Evolutionary conservation across 208 protist genomes (phyloP), one percentile per base, ranked within the genome.

Genomic region (Trypanosoma vivax): DNA sequence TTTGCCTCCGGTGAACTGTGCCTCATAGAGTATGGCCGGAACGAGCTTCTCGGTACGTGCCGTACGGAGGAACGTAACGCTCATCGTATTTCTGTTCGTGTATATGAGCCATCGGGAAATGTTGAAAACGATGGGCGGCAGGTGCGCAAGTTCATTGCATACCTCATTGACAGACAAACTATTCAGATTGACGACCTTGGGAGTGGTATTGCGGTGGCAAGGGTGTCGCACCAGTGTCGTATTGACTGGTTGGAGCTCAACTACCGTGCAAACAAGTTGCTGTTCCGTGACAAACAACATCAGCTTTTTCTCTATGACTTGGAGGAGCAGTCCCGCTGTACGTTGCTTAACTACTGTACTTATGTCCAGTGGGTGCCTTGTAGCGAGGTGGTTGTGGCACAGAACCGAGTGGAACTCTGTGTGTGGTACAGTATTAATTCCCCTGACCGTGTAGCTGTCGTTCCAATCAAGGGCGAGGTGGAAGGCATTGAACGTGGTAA

Each of bases 361-460:
- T 99, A 98, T 71, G 94, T 97, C n/a, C 87, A 98, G 61, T 99
- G 96, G 97, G 97, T 99, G 3, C 97, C 97, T 18, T 76, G 92
- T 40, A 95, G 94, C 53, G 96, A 99, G 57, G 97, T 99, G 1
- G 94, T 98, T 18, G 96, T 99, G n/a, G 97, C 96, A 19, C 97
- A 98, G 74, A 96, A 93, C 64, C 75, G 95, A 18, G 64, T 79
- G 34, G 95, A 97, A 71, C 79, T 99, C 23, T 98, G 95, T 65
- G 95, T 99, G 42, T 99, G 97, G 97, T 99, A 99, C 71, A 92
- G 65, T 70, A 96, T 98, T 55, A 88, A 97, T 50, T 53, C 69
- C 7, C 93, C 96, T 11, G 97, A 99, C 24, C 71, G 85, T 24
- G 89, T 98, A 29, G 94, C 92, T 5, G 88, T 96, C 18, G 83